Evolutionary conservation across 2,329 filamentous ascomycete species (phyloP), one percentile per base, ranked within the genome.

Genomic region (Colletotrichum endophyticum): DNA sequence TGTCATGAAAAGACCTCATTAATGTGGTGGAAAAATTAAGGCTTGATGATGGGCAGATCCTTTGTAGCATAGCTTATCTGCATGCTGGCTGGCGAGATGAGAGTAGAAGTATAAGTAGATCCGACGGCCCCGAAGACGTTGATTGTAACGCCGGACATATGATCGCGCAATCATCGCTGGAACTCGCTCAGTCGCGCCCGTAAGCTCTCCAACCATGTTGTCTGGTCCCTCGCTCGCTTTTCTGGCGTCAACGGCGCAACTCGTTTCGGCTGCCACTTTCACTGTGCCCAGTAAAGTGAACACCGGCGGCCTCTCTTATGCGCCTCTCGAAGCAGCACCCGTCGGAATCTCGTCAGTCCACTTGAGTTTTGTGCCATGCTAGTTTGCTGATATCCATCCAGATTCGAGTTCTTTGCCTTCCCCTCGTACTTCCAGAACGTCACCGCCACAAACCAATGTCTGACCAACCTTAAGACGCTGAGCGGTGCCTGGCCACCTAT

Each of bases 321-420:
- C 72, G 8, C 72, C 72, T 44, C 57, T 74, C 27, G 72, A 74
- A 27, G 19, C 66, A 22, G 72, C 72, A 28, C 72, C 72, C 49
- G 44, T 74, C 39, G 61, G 73, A 19, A n/a, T 75, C 7, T 75
- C 73, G 69, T 75, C 36, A 72, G 73, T 59, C 30, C 15, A 19
- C 36, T 22, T 25, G 6, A 16, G 11, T 63, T 30, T 19, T n/a
- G 19, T 16, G 9, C 34, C n/a, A 16, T 25, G n/a, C 13, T 12
- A 27, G 15, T 39, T 25, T 57, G n/a, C 66, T 59, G 12, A 68
- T 11, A 13, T 16, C 27, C 12, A n/a, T 34, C 13, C 28, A 89
- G 87, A 2, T 87, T 90, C 70, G 89, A 91, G 69, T 92, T 92
- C 82, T 92, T 91, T 77, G 84, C 88, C 0, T 91, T 90, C 68